These are phyloP conservation scores for Lizonia empirigonia DNA, from an alignment of 2,329 filamentous ascomycete genomes.

Conservation along the genomic window DNA sequence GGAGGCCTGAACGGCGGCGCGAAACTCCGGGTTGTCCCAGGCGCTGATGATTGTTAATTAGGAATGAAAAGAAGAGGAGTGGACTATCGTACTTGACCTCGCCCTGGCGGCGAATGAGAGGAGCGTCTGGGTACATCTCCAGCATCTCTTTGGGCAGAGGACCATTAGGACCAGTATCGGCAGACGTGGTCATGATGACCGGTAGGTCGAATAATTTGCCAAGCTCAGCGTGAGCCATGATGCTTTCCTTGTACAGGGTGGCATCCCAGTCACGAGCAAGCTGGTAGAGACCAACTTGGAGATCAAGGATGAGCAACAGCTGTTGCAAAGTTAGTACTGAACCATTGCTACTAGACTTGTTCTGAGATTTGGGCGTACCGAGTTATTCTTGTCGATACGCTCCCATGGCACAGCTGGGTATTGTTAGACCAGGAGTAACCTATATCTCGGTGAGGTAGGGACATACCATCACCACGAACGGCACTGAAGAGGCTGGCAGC, in stretches of 20 bases:
- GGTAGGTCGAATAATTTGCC: slow-evolving; percentile 71
- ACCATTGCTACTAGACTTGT: background rate
- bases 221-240: slow-evolving; percentile 70
- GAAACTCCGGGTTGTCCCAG: slow-evolving; percentile 76
- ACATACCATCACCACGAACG: slow-evolving; percentile 40
- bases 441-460: background rate
- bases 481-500: slow-evolving; percentile 37
- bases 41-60: slow-evolving; percentile 50
- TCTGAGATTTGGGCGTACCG: slow-evolving; percentile 28
- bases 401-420: slow-evolving; percentile 47
- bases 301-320: slow-evolving; percentile 64
- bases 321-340: slow-evolving; percentile 26
- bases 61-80: background rate
- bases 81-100: slow-evolving; percentile 63
- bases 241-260: slow-evolving; percentile 68
- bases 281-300: slow-evolving; percentile 64
- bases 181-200: slow-evolving; percentile 72
- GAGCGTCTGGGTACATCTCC: slow-evolving; percentile 68
- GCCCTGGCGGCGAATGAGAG: slow-evolving; percentile 70
- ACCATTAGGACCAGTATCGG: slow-evolving; percentile 72
- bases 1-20: slow-evolving; percentile 66
- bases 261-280: slow-evolving; percentile 70
- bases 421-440: slow-evolving; percentile 22
- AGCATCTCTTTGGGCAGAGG: slow-evolving; percentile 71
- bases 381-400: slow-evolving; percentile 51